Evolutionary conservation across 257 asterid species (phyloP).

Genomic region (Datura wrightii): DNA sequence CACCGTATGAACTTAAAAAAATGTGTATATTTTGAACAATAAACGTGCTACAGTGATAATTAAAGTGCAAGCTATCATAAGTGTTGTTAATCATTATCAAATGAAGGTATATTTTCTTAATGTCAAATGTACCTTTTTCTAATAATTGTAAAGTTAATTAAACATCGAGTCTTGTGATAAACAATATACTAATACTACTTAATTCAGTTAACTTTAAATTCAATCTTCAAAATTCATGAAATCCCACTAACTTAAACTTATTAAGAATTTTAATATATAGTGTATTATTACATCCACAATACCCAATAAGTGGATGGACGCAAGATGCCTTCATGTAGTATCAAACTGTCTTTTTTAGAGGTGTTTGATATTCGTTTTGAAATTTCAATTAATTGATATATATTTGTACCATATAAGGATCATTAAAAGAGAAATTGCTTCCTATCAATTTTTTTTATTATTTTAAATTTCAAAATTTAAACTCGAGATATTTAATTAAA

Average conservation of each 20-base stretch:
- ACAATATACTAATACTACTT: background rate
- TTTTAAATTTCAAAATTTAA: no score
- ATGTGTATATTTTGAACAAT: background rate
- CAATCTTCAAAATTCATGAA: no score
- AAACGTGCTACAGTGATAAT: slow-evolving; percentile 10
- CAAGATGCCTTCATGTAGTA: no score
- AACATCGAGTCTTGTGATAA: background rate
- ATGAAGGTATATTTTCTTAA: background rate
- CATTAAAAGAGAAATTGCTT: background rate
- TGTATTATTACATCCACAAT: no score
- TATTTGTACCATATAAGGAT: background rate
- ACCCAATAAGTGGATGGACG: no score
- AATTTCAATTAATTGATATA: background rate
- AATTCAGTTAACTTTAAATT: background rate
- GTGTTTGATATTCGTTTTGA: background rate
- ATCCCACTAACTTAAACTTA: no score
- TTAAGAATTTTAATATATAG: no score
- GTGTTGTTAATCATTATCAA: slow-evolving; percentile 22
- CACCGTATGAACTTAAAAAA: no score
- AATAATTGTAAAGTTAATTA: background rate
- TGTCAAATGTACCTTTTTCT: slow-evolving; percentile 2
- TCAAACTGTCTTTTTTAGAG: no score
- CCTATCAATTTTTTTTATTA: background rate
- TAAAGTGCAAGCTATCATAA: slow-evolving; percentile 17
- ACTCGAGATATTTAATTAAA: no score